These are phyloP conservation scores for Yarrowia porcina DNA, from an alignment of 805 yeast genomes.

Conservation along the genomic window DNA sequence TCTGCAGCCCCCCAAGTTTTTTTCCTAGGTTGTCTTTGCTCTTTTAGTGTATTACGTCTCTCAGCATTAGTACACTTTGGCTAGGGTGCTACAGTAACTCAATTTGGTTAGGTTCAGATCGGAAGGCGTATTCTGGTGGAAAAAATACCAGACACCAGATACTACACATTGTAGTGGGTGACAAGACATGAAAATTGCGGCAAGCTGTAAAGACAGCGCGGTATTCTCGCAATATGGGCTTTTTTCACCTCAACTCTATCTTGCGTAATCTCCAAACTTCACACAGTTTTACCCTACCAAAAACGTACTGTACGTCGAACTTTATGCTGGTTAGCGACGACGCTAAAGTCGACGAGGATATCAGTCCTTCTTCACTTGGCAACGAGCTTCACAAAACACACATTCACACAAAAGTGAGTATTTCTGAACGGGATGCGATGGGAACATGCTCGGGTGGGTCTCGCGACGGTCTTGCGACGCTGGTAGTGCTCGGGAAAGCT, in stretches of 20 bases:
- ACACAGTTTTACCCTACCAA: constrained; percentile 14
- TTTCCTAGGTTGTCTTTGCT: background rate
- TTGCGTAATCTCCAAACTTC: background rate
- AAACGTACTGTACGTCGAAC: constrained; percentile 12
- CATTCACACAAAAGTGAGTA: constrained; percentile 20
- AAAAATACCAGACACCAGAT: background rate
- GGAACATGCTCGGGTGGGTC: background rate
- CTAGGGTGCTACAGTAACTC: constrained; percentile 19
- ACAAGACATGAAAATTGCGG: no score
- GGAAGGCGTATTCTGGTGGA: constrained; percentile 10
- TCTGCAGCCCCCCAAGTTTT: background rate
- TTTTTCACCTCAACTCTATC: background rate
- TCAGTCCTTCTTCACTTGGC: constrained; percentile 12
- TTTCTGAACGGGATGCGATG: background rate
- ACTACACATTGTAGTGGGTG: background rate
- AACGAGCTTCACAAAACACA: constrained; percentile 11
- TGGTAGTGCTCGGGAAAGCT: background rate
- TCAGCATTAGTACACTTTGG: background rate
- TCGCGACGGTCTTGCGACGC: background rate
- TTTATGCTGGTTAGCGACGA: constrained; percentile 21
- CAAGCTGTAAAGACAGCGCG: background rate
- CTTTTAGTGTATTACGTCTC: background rate
- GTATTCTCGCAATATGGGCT: background rate
- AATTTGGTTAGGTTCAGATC: constrained; percentile 6
- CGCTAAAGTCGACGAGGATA: constrained; percentile 24